Base-by-base conservation (phyloP, 257 asterid species). In the Leonotis leonurus region DNA sequence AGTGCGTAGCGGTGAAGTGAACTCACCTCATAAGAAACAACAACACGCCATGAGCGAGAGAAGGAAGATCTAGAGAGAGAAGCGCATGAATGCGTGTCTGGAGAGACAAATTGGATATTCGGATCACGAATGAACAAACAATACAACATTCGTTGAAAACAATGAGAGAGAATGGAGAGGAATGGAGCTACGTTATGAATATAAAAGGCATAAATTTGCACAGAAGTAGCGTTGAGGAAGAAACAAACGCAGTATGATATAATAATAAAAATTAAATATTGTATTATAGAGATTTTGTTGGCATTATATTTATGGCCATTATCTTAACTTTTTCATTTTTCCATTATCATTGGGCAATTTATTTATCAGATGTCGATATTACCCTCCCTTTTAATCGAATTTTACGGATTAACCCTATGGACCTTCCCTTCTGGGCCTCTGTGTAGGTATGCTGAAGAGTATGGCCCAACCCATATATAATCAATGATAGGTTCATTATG, bases 141-240 rank as follows among this genome's bases (percentile, higher is more conserved):
- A 61, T 70, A 51, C 66, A 65, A 62, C 67, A 21, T 70, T 62
- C 81, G 89, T 76, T 70, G 73, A 55, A 75, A 81, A 73, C 85
- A 61, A 83, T 74, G 51, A 55, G 64, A 59, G 50, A 62, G 76
- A 33, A 61, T 27, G 16, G 18, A 41, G 40, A 35, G 4, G 39
- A 33, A 33, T 41, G 74, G 52, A 57, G 63, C 57, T 45, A 49
- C 52, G 65, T 22, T 50, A 57, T 56, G 65, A 18, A 65, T 67
- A 71, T 61, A 43, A 16, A 43, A 35, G 74, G 70, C 79, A 65
- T 75, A 80, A 68, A 86, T 80, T 66, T 70, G 82, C 84, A 85
- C 69, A 78, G 91, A 76, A 71, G 88, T 71, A 76, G 88, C 76
- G 79, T 72, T 63, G 84, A 73, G 72, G 95, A 79, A 76, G 90